These are phyloP conservation scores for Chloranthus sessilifolius DNA, from an alignment of 164 flowering plant genomes.

Conservation along the genomic window DNA sequence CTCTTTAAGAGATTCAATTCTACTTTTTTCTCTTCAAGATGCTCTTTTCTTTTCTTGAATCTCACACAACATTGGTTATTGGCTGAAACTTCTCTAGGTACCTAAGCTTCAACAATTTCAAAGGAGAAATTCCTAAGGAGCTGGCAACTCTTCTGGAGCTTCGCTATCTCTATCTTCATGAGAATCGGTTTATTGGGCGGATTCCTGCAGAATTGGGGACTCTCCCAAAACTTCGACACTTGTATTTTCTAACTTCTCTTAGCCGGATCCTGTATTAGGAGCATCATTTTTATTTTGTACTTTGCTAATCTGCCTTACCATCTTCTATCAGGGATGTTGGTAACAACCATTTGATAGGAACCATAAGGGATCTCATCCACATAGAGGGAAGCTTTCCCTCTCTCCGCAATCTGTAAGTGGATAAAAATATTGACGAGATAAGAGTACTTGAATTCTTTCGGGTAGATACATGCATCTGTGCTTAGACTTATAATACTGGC, in stretches of 20 bases:
- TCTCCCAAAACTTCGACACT: constrained; percentile 68
- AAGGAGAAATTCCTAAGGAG: constrained; percentile 96
- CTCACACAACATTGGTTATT: too few relatives aligned
- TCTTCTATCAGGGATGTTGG: constrained; percentile 72
- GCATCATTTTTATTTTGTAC: neutral
- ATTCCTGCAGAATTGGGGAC: constrained; percentile 91
- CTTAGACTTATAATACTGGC: too few relatives aligned
- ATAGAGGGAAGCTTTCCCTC: constrained; percentile 88
- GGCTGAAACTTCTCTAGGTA: constrained; percentile 37
- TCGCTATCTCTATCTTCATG: constrained; percentile 84
- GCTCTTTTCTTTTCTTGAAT: neutral
- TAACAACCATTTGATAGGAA: constrained; percentile 92
- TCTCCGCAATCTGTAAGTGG: constrained; percentile 84
- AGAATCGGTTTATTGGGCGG: constrained; percentile 77
- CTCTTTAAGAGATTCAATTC: too few relatives aligned
- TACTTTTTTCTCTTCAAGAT: neutral
- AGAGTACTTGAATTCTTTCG: neutral
- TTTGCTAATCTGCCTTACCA: neutral
- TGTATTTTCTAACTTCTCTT: constrained; percentile 33
- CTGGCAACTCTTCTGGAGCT: constrained; percentile 91
- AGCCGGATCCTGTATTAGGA: neutral
- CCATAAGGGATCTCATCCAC: constrained; percentile 82
- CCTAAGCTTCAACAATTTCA: constrained; percentile 90
- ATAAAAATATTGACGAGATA: neutral
- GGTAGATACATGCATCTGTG: neutral